Base-by-base conservation (phyloP, 352 stramenopile genomes). In the Thalassiosira exigua region DNA sequence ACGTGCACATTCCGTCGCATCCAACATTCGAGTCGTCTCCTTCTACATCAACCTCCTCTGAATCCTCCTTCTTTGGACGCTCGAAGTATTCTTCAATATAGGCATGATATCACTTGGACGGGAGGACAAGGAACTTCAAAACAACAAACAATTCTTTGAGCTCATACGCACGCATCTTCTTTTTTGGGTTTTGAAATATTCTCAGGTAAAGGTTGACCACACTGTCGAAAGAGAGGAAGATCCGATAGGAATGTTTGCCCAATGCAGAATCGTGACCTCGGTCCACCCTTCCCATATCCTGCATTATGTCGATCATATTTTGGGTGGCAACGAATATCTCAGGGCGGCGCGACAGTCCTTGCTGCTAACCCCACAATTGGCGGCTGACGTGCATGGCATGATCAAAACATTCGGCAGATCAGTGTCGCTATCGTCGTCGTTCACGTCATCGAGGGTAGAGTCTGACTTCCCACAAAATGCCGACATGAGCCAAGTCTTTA, bases 351-450 rank as follows among this genome's bases (percentile, higher is more conserved):
- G 32, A 14, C 22, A 61, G 42, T 56, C 19, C 4, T 19, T 12
- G 22, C 30, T 57, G 51, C n/a, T 56, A 22, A 75, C 51, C 17
- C 65, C 65, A 66, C 65, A 75, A 21, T 75, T 44, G 21, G 50
- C 50, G 11, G 52, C 53, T 51, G 65, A 21, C 17, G 65, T 75
- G 24, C 52, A 48, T 9, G 22, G 30, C 52, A 75, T 48, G 0
- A 26, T 12, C 11, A 50, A 11, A 30, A 73, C 24, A 26, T 62
- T 30, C 1, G 32, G 36, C 4, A 50, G 11, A 46, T 24, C 19
- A 54, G 0, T 9, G 19, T 21, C 53, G n/a, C n/a, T n/a, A 14
- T 44, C 36, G 14, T 14, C 36, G 24, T 32, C 33, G n/a, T n/a
- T n/a, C n/a, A n/a, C n/a, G 30, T 64, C 56, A 42, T 30, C 58